Percentiles rank a stretch among this genome's conserved stretches.
Evolutionary conservation across 495 filamentous ascomycete species (phyloP).

Genomic region (Rostrohypoxylon terebratum): DNA sequence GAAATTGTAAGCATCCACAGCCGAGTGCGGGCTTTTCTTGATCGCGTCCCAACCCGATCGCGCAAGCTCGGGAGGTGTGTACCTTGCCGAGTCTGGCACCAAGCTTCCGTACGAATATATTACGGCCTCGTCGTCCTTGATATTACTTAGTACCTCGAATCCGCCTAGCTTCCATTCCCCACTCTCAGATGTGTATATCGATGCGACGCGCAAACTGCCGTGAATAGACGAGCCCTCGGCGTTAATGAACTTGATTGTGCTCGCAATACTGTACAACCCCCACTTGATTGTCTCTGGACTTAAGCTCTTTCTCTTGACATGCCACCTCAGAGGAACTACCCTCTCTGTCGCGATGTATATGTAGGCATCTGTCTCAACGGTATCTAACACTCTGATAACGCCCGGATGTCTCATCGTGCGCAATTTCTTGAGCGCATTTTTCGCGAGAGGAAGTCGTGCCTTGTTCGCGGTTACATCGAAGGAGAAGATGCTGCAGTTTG

Average conservation of each 20-base stretch:
- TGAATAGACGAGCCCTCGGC: constrained; percentile 92
- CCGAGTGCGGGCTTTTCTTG: constrained; percentile 82
- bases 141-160: constrained; percentile 91
- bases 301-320: constrained; percentile 83
- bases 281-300: constrained; percentile 93
- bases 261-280: constrained; percentile 88
- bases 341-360: constrained; percentile 97
- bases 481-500: constrained; percentile 93
- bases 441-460: constrained; percentile 83
- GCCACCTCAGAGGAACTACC: constrained; percentile 84
- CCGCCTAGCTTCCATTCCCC: constrained; percentile 98
- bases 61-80: constrained; percentile 85
- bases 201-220: constrained; percentile 83
- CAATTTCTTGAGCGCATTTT: constrained; percentile 91
- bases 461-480: constrained; percentile 87
- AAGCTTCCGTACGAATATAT: constrained; percentile 91
- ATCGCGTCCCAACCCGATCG: constrained; percentile 90
- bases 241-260: constrained; percentile 95
- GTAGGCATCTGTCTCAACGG: constrained; percentile 92
- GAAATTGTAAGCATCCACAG: constrained; percentile 87
- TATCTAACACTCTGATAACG: constrained; percentile 91
- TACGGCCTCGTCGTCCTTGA: constrained; percentile 93
- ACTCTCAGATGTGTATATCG: constrained; percentile 91
- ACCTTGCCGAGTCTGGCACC: constrained; percentile 82
- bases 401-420: constrained; percentile 94